Evolutionary conservation across 108 stramenopile species (phyloP).

Genomic region (Skeletonema costatum): DNA sequence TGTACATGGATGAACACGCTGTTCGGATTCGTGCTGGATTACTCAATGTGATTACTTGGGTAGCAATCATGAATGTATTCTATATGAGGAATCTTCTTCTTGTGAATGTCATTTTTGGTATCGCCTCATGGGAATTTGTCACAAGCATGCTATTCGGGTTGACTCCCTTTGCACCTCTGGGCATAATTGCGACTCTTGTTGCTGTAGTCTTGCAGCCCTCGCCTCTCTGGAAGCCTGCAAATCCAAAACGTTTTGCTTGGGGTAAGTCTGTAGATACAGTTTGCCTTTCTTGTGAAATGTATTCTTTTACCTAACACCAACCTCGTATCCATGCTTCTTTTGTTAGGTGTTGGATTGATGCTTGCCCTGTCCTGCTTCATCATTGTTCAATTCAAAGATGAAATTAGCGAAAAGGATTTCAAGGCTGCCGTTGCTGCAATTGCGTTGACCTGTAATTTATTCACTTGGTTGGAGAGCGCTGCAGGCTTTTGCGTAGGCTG

Average conservation of each 20-base stretch:
- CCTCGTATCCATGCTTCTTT: background rate
- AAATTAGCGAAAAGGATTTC: constrained; percentile 23
- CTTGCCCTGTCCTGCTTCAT: constrained; percentile 41
- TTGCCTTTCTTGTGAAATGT: background rate
- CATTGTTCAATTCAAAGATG: constrained; percentile 24
- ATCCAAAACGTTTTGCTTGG: constrained; percentile 65
- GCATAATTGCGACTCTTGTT: constrained; percentile 38
- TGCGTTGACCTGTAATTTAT: constrained; percentile 44
- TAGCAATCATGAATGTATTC: constrained; percentile 62
- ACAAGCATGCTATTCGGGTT: constrained; percentile 43
- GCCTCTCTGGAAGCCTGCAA: constrained; percentile 61
- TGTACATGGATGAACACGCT: constrained; percentile 72
- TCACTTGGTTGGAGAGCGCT: constrained; percentile 54
- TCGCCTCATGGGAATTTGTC: constrained; percentile 53
- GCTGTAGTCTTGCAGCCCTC: constrained; percentile 32
- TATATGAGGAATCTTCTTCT: constrained; percentile 25
- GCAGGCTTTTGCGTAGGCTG: constrained; percentile 66
- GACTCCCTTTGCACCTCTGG: constrained; percentile 61
- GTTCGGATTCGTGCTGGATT: constrained; percentile 57
- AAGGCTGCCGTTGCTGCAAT: constrained; percentile 23
- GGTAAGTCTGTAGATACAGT: background rate
- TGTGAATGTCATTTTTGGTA: constrained; percentile 37
- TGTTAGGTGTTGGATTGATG: constrained; percentile 41
- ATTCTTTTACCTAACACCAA: background rate
- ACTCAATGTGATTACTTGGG: constrained; percentile 57